These are phyloP conservation scores for Brettanomyces anomalus DNA, from an alignment of 805 yeast species.

Conservation along the genomic window DNA sequence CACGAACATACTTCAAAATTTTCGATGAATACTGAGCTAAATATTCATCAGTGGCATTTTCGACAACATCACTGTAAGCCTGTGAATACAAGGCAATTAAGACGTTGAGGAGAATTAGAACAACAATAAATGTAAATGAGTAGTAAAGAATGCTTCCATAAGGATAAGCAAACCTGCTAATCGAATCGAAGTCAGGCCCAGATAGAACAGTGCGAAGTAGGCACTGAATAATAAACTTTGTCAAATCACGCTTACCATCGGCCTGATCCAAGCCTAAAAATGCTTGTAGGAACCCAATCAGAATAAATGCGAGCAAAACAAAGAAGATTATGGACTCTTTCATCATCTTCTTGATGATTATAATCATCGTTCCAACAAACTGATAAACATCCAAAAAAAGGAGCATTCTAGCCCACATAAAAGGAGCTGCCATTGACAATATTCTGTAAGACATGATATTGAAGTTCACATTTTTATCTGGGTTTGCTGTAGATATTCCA, in stretches of 20 bases:
- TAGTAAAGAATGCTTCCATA: conserved; percentile 77
- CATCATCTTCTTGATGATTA: conserved; percentile 79
- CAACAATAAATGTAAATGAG: conserved; percentile 64
- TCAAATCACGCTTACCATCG: conserved; percentile 75
- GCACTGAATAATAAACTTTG: conserved; percentile 51
- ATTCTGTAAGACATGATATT: conserved; percentile 47
- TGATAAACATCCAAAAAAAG: conserved; percentile 69
- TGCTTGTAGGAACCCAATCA: conserved; percentile 78
- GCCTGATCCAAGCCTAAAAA: conserved; percentile 81
- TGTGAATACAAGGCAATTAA: conserved; percentile 79
- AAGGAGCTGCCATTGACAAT: conserved; percentile 73
- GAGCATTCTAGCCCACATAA: conserved; percentile 76
- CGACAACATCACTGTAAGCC: conserved; percentile 74
- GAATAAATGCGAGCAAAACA: conserved; percentile 58
- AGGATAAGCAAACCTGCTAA: conserved; percentile 71
- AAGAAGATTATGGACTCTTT: conserved; percentile 79
- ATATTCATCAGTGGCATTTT: conserved; percentile 77
- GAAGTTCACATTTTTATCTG: conserved; percentile 15
- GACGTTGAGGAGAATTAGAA: conserved; percentile 71
- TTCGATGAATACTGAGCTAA: conserved; percentile 79
- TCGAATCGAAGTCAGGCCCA: conserved; percentile 61
- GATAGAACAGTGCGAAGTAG: conserved; percentile 68
- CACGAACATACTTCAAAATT: conserved; percentile 74
- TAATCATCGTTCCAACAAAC: conserved; percentile 85
- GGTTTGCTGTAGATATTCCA: conserved; percentile 25